phyloP scores from a whole-genome alignment of 2,329 filamentous ascomycete species.

The Fusarium sarcochroum region DNA sequence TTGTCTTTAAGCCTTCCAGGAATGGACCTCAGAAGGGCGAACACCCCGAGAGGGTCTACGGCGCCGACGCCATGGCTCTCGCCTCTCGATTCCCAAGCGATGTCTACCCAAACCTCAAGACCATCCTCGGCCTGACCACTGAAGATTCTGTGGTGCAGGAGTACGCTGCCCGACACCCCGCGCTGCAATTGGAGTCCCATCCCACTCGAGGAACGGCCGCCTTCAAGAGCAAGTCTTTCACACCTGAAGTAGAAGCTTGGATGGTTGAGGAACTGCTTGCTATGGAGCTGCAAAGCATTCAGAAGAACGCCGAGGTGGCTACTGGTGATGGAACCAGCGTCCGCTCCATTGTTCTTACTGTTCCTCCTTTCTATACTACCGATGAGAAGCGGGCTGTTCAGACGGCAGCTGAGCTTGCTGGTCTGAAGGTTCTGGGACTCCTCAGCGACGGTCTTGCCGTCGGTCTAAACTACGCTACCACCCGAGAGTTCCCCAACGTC shows the following conservation, averaged over 20 bases:
- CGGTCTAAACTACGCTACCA: constrained; percentile 94
- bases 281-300: constrained; percentile 95
- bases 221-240: constrained; percentile 83
- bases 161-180: constrained; percentile 84
- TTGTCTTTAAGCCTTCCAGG: constrained; percentile 92
- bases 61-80: constrained; percentile 90
- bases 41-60: constrained; percentile 92
- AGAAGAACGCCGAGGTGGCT: constrained; percentile 86
- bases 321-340: constrained; percentile 82
- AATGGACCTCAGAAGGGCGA: constrained; percentile 71
- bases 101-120: constrained; percentile 94
- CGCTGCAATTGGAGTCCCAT: constrained; percentile 75
- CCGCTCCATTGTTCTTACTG: constrained; percentile 87
- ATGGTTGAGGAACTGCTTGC: constrained; percentile 93
- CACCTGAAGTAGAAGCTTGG: constrained; percentile 74
- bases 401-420: constrained; percentile 87
- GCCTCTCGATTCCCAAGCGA: constrained; percentile 90
- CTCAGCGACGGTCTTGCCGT: constrained; percentile 93
- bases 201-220: constrained; percentile 77
- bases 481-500: constrained; percentile 87
- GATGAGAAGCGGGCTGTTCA: constrained; percentile 91
- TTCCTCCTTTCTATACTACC: constrained; percentile 89
- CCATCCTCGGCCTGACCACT: constrained; percentile 81
- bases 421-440: constrained; percentile 85
- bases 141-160: constrained; percentile 73